A percentile compares a stretch with the other conserved stretches of the same genome.
phyloP scores from a whole-genome alignment of 2,329 filamentous ascomycete genomes.

The Trichoderma semiorbis region DNA sequence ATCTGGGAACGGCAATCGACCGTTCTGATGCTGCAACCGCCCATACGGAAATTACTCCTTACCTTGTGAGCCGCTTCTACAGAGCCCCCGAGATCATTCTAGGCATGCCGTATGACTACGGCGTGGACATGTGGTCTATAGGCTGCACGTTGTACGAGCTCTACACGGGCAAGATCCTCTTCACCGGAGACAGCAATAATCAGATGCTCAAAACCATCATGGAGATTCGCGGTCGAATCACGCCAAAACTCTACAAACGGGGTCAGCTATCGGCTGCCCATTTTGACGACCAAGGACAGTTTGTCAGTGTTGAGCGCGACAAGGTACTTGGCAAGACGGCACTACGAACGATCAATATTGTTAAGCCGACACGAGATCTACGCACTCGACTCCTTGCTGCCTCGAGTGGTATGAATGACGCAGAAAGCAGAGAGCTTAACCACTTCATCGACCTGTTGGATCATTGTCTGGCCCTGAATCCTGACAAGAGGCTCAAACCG shows the following conservation, averaged over 20 bases:
- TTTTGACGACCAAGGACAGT: constrained; percentile 82
- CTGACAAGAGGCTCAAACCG: constrained; percentile 86
- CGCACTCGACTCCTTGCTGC: constrained; percentile 74
- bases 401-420: constrained; percentile 68
- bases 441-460: constrained; percentile 86
- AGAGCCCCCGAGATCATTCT: constrained; percentile 95
- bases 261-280: constrained; percentile 73
- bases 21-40: constrained; percentile 70
- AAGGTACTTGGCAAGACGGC: constrained; percentile 80
- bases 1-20: constrained; percentile 93
- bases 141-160: constrained; percentile 96
- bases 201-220: constrained; percentile 97
- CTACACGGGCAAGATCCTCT: constrained; percentile 96
- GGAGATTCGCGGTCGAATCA: constrained; percentile 91
- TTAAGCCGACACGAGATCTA: constrained; percentile 77
- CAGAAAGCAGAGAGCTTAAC: constrained; percentile 72
- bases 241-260: constrained; percentile 80
- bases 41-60: constrained; percentile 83
- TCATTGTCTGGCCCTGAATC: constrained; percentile 82
- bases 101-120: constrained; percentile 92
- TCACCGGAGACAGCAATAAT: constrained; percentile 93
- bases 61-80: constrained; percentile 96
- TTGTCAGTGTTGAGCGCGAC: constrained; percentile 80
- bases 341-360: constrained; percentile 62
- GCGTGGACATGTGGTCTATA: constrained; percentile 96